Conservation (phyloP, 768 basidiomycete genomes). For the Agaricus sinodeliciosus region DNA sequence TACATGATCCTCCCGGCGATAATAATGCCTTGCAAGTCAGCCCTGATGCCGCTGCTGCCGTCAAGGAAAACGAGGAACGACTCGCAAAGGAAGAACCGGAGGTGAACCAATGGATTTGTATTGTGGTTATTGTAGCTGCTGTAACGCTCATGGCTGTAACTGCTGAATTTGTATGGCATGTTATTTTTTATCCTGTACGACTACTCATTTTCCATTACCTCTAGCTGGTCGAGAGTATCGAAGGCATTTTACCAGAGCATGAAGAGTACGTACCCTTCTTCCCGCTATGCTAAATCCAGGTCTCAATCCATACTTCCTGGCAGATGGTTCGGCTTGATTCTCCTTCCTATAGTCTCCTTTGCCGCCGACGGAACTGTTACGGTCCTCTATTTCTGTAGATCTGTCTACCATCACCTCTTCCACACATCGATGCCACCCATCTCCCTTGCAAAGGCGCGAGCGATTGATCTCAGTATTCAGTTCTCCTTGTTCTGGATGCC, state of each 20-base stretch:
- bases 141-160: constrained; percentile 62
- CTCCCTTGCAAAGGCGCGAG: constrained; percentile 57
- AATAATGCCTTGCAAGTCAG: constrained; percentile 35
- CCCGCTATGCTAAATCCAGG: background rate
- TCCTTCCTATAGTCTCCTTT: constrained; percentile 70
- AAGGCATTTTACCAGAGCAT: constrained; percentile 34
- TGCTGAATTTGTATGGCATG: constrained; percentile 55
- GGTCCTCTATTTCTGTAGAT: constrained; percentile 47
- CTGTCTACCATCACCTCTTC: constrained; percentile 33
- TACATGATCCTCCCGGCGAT: constrained; percentile 66
- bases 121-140: constrained; percentile 42
- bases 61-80: constrained; percentile 32
- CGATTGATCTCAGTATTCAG: constrained; percentile 75
- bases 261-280: constrained; percentile 38
- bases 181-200: background rate
- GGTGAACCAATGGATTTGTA: constrained; percentile 58
- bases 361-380: constrained; percentile 64
- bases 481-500: constrained; percentile 80
- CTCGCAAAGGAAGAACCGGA: constrained; percentile 39
- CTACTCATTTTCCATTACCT: background rate
- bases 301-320: background rate
- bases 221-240: constrained; percentile 61
- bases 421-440: constrained; percentile 36
- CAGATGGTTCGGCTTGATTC: constrained; percentile 69
- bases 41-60: constrained; percentile 37